Conservation (phyloP, 1,284 basidiomycete species). For the Vanrija sp. region DNA sequence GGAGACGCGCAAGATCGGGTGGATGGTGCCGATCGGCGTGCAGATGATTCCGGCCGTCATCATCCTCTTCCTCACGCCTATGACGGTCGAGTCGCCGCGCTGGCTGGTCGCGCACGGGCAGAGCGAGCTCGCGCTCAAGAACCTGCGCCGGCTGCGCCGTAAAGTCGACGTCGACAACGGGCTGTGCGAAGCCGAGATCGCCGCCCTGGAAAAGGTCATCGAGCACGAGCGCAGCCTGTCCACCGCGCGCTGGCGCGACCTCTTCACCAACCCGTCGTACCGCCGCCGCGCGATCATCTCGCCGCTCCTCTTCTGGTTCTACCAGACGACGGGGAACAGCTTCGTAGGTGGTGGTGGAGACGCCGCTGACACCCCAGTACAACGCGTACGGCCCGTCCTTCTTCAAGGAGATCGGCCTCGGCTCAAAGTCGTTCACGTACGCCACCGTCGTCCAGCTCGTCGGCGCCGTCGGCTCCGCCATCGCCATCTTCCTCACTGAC, state of each 20-base stretch:
- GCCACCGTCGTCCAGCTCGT: slow-evolving; percentile 15
- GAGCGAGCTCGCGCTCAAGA: slow-evolving; percentile 14
- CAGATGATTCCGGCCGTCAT: slow-evolving; percentile 17
- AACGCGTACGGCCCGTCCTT: slow-evolving; percentile 23
- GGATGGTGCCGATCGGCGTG: slow-evolving; percentile 21
- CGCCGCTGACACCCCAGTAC: background rate
- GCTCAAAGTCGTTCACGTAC: slow-evolving; percentile 22
- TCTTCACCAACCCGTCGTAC: slow-evolving; percentile 19
- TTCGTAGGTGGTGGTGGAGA: background rate
- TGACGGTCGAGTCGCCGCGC: slow-evolving; percentile 24
- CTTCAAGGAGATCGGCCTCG: slow-evolving; percentile 21
- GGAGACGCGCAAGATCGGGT: slow-evolving; percentile 10
- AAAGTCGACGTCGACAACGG: slow-evolving; percentile 15
- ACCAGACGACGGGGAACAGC: slow-evolving; percentile 19
- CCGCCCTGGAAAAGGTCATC: slow-evolving; percentile 21
- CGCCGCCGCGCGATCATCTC: slow-evolving; percentile 12
- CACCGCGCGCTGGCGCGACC: slow-evolving; percentile 19
- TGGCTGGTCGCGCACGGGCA: slow-evolving; percentile 21
- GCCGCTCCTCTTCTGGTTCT: slow-evolving; percentile 10
- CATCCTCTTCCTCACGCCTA: slow-evolving; percentile 7
- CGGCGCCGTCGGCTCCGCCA: slow-evolving; percentile 14
- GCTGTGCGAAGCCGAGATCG: slow-evolving; percentile 14
- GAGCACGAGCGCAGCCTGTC: slow-evolving; percentile 3
- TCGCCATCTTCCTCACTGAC: slow-evolving; percentile 15
- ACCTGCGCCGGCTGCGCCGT: slow-evolving; percentile 17